phyloP scores from a whole-genome alignment of 2,329 filamentous ascomycete genomes.

The Neophaeococcomyces aloes region DNA sequence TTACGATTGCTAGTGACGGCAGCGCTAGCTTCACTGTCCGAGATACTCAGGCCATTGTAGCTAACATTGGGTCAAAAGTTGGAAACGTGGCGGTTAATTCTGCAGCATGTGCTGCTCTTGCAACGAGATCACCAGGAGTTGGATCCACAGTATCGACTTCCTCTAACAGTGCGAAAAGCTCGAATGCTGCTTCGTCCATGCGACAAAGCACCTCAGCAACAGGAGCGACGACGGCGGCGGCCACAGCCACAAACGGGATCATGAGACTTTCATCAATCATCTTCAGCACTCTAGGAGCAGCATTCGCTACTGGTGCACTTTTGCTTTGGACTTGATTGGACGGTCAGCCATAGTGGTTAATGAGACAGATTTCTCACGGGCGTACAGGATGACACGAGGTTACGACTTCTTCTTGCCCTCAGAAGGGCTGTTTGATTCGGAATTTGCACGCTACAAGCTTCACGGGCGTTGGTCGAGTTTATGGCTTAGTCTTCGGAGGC shows the following conservation, averaged over 20 bases:
- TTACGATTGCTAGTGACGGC: slow-evolving; percentile 27
- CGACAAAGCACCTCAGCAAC: slow-evolving; percentile 13
- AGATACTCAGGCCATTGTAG: slow-evolving; percentile 39
- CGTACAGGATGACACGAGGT: not conserved
- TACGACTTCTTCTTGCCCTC: not conserved
- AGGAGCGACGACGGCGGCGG: slow-evolving; percentile 12
- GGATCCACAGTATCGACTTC: slow-evolving; percentile 8
- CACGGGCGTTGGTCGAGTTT: not conserved
- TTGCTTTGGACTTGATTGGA: slow-evolving; percentile 10
- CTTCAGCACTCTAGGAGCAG: slow-evolving; percentile 12
- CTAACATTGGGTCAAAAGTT: slow-evolving; percentile 30
- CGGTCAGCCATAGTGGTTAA: not conserved
- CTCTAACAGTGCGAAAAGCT: not conserved
- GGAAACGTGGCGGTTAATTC: slow-evolving; percentile 12
- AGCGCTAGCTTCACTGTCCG: slow-evolving; percentile 29
- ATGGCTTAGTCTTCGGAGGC: not conserved
- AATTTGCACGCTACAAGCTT: slow-evolving; percentile 4
- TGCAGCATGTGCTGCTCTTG: slow-evolving; percentile 15
- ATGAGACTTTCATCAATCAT: slow-evolving; percentile 15
- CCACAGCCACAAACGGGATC: slow-evolving; percentile 16
- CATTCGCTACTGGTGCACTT: slow-evolving; percentile 13
- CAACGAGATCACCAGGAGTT: slow-evolving; percentile 11
- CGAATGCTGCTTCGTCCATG: slow-evolving; percentile 11
- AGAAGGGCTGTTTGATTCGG: slow-evolving; percentile 1
- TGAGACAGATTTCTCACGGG: not conserved